Conservation (phyloP, 257 asterid species). For the Solanum phureja region DNA sequence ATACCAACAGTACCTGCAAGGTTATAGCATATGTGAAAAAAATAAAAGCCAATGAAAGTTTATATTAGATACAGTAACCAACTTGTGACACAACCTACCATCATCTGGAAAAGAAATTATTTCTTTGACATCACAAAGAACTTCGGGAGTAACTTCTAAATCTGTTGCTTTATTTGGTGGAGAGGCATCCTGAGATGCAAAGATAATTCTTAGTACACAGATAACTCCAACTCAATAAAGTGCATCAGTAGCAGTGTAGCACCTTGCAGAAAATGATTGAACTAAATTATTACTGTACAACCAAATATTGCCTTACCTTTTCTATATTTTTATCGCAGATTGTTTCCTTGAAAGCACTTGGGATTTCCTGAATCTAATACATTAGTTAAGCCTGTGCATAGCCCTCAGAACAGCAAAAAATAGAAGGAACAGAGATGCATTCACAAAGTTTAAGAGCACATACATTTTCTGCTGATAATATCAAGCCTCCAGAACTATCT, state of each 20-base stretch:
- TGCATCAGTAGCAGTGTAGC: neutral
- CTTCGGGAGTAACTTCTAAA: conserved; percentile 8
- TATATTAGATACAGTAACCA: neutral
- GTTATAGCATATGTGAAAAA: neutral
- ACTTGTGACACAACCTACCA: neutral
- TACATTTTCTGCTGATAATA: conserved; percentile 13
- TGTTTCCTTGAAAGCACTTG: neutral
- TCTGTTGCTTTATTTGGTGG: neutral
- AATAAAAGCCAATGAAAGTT: neutral
- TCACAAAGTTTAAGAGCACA: neutral
- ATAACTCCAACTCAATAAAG: neutral
- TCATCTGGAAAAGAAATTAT: conserved; percentile 9
- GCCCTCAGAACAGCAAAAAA: neutral
- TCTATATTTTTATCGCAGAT: neutral
- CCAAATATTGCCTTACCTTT: neutral
- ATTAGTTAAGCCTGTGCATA: neutral
- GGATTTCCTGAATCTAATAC: neutral
- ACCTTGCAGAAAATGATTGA: neutral
- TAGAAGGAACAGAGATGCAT: neutral
- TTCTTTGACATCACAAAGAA: neutral
- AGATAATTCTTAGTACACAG: neutral
- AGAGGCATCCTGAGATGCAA: conserved; percentile 29
- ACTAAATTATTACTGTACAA: neutral
- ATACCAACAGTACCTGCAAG: conserved; percentile 13
- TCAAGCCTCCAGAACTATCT: conserved; percentile 9